Evolutionary conservation across 345 rosid species (phyloP).

Genomic region (Aquilaria yunnanensis): DNA sequence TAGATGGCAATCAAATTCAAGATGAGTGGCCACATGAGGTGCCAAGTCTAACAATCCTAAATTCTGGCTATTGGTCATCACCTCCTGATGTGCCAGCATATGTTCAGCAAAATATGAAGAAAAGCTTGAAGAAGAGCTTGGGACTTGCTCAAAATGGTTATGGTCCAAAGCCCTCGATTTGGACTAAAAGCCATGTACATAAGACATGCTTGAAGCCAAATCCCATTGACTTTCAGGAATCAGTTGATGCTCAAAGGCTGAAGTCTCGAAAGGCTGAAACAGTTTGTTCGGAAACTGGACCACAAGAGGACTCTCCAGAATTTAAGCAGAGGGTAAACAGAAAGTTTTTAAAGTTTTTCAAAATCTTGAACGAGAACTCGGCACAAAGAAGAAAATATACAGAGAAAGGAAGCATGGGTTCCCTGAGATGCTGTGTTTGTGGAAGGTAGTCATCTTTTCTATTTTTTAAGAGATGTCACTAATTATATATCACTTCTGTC

Average conservation of each 20-base stretch:
- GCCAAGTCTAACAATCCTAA: not conserved
- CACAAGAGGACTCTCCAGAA: constrained; percentile 30
- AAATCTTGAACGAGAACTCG: constrained; percentile 39
- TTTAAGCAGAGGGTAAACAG: constrained; percentile 30
- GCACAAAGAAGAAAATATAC: constrained; percentile 29
- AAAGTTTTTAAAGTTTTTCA: constrained; percentile 36
- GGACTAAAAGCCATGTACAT: constrained; percentile 11
- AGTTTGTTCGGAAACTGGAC: constrained; percentile 13
- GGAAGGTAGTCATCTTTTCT: constrained; percentile 35
- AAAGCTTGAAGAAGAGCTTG: constrained; percentile 13
- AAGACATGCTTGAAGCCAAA: constrained; percentile 17
- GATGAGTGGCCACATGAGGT: not conserved
- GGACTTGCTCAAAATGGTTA: constrained; percentile 8
- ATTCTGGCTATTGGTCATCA: constrained; percentile 1
- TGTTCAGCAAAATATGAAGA: not conserved
- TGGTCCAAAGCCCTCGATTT: constrained; percentile 13
- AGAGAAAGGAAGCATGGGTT: constrained; percentile 21
- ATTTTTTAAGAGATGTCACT: not conserved
- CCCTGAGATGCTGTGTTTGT: constrained; percentile 39
- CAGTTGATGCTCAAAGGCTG: constrained; percentile 9
- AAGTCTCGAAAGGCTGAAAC: constrained; percentile 6
- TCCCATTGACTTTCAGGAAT: constrained; percentile 12
- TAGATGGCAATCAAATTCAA: not conserved
- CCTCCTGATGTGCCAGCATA: constrained; percentile 1
- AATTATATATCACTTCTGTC: too few relatives aligned